Evolutionary conservation across 2,329 filamentous ascomycete genomes (phyloP).

Genomic region (Xylariaceae sp.): DNA sequence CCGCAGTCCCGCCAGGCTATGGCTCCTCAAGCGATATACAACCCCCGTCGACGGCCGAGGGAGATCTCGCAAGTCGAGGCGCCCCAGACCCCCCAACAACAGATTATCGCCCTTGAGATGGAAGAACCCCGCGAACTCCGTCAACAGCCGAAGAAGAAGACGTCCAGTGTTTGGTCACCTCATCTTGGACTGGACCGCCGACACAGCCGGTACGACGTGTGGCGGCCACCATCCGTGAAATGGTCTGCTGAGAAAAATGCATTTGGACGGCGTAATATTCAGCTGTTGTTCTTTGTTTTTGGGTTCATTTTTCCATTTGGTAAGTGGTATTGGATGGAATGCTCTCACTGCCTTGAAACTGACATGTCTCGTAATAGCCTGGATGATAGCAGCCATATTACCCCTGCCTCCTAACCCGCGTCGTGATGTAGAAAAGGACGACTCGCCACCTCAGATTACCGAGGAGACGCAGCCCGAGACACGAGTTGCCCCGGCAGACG

Average conservation of each 20-base stretch:
- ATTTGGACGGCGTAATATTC: slow-evolving; percentile 64
- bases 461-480: slow-evolving; percentile 28
- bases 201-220: slow-evolving; percentile 55
- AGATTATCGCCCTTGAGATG: too few species aligned
- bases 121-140: slow-evolving; percentile 29
- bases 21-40: slow-evolving; percentile 12
- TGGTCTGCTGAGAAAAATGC: slow-evolving; percentile 56
- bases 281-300: slow-evolving; percentile 67
- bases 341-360: slow-evolving; percentile 7
- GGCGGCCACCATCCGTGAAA: slow-evolving; percentile 67
- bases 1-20: slow-evolving; percentile 41
- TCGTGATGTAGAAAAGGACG: slow-evolving; percentile 47
- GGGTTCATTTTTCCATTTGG: slow-evolving; percentile 74
- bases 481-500: slow-evolving; percentile 35
- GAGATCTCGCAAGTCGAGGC: slow-evolving; percentile 11
- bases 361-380: slow-evolving; percentile 45
- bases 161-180: slow-evolving; percentile 66
- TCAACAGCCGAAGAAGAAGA: slow-evolving; percentile 40
- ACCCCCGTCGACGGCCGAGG: slow-evolving; percentile 30
- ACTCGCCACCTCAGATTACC: slow-evolving; percentile 37
- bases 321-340: slow-evolving; percentile 35
- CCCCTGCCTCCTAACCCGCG: slow-evolving; percentile 60
- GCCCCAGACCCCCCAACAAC: too few species aligned
- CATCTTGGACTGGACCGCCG: slow-evolving; percentile 63
- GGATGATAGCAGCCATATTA: slow-evolving; percentile 73